These are phyloP conservation scores for Aureobasidium sp. DNA, from an alignment of 2,329 filamentous ascomycete species.

Conservation along the genomic window DNA sequence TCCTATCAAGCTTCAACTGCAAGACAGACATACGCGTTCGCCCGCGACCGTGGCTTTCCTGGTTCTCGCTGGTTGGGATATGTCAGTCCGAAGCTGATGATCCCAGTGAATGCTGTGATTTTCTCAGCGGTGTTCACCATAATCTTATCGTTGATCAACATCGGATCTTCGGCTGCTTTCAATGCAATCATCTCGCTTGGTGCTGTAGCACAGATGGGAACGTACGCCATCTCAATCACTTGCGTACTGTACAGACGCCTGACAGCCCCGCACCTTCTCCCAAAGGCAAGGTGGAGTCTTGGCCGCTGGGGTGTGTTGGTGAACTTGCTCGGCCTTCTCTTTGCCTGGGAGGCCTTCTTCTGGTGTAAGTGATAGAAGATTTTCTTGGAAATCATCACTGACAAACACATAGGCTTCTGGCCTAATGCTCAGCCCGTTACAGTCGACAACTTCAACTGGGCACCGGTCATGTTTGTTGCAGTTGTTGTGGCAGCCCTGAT, in stretches of 20 bases:
- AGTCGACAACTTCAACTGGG: constrained; percentile 27
- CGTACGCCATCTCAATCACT: constrained; percentile 34
- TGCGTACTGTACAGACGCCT: constrained; percentile 33
- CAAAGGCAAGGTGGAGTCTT: constrained; percentile 30
- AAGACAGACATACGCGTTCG: constrained; percentile 32
- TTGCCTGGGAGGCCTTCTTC: constrained; percentile 30
- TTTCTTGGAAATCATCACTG: neutral
- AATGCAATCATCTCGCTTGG: constrained; percentile 27
- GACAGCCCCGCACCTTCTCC: constrained; percentile 28
- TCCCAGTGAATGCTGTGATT: constrained; percentile 15
- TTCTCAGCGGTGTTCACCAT: constrained; percentile 14
- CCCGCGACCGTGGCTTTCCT: constrained; percentile 35
- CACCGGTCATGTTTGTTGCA: constrained; percentile 28
- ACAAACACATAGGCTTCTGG: neutral
- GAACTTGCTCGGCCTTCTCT: constrained; percentile 30
- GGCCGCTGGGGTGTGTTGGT: constrained; percentile 30
- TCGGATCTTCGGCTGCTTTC: constrained; percentile 15
- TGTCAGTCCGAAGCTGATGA: constrained; percentile 10
- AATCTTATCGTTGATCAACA: constrained; percentile 18
- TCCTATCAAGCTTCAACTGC: constrained; percentile 27
- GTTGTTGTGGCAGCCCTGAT: constrained; percentile 21
- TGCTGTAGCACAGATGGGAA: constrained; percentile 30
- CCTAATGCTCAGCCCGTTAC: constrained; percentile 3
- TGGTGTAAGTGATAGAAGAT: neutral
- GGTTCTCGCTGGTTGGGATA: constrained; percentile 25